A percentile compares a stretch with the other conserved stretches of the same genome.
These are phyloP conservation scores for Candida arabinofermentans DNA, from an alignment of 805 yeast species.

Conservation along the genomic window DNA sequence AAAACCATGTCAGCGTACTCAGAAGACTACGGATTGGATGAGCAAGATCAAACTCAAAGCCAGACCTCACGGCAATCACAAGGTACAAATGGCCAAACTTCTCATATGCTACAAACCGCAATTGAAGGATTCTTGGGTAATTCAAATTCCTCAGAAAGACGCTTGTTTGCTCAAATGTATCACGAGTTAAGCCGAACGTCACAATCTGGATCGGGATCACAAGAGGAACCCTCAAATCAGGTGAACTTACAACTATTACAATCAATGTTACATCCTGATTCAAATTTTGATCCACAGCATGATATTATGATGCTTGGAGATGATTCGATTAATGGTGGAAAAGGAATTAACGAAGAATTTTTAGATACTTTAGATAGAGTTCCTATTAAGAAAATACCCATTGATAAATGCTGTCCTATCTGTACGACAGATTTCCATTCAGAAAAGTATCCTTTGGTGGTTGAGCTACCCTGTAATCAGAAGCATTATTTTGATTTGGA, in stretches of 20 bases:
- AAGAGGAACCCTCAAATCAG: neutral
- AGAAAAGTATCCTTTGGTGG: slow-evolving; percentile 77
- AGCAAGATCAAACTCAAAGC: neutral
- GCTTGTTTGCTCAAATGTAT: neutral
- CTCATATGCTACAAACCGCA: slow-evolving; percentile 1
- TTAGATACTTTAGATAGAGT: slow-evolving; percentile 78
- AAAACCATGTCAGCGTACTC: slow-evolving; percentile 14
- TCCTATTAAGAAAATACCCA: slow-evolving; percentile 33
- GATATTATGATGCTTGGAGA: slow-evolving; percentile 1
- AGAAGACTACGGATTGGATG: slow-evolving; percentile 22
- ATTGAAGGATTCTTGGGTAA: slow-evolving; percentile 1
- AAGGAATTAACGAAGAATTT: slow-evolving; percentile 44
- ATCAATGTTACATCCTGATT: slow-evolving; percentile 3
- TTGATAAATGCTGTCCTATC: slow-evolving; percentile 72
- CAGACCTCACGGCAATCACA: neutral
- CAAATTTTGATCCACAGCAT: slow-evolving; percentile 10
- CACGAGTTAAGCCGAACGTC: neutral
- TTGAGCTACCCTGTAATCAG: slow-evolving; percentile 61
- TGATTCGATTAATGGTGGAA: neutral
- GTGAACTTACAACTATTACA: slow-evolving; percentile 3
- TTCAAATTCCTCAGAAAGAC: slow-evolving; percentile 2
- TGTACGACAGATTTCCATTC: slow-evolving; percentile 71
- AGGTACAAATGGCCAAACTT: neutral
- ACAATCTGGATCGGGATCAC: neutral
- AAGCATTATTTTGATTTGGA: slow-evolving; percentile 82